Evolutionary conservation across 2,329 filamentous ascomycete genomes (phyloP), one percentile per base, ranked within the genome.

Genomic region (Colletotrichum paranaense): DNA sequence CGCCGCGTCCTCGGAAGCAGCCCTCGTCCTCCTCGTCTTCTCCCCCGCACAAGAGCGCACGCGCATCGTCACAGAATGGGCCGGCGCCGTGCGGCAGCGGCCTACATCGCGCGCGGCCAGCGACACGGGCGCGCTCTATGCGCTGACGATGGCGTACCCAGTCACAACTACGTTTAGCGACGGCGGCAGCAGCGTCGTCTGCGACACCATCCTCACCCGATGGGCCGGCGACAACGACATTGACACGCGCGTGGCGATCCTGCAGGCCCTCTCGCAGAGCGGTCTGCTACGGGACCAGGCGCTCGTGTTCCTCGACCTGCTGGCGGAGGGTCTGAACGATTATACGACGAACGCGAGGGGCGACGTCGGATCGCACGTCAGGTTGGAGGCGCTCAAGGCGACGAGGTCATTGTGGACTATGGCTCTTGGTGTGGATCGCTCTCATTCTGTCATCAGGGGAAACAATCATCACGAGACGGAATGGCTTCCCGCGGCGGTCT

Each of bases 331-430:
- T 0, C 83, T 99, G 32, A 93, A 96, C 76, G 95, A 99, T 80
- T 98, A 98, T 79, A 97, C 94, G 0, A 95, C 94, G 4, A 96
- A 94, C 76, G 92, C 95, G 16, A 88, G 95, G 69, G 97, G 97
- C 19, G 97, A 99, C 79, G 89, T 98, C 62, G 97, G 97, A 5
- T 97, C 95, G 0, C 90, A 95, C 65, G 93, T 97, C 4, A 90
- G 97, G 4, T 85, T 96, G 5, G 93, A 95, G 81, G 95, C 94
- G 28, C 88, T 98, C 14, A 88, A 92, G 80, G 95, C 94, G 19
- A 90, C 96, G 1, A 90, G 90, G 73, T 91, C 90, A 2, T 86
- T 95, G 1, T 91, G 88, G 83, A 79, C 79, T 42, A 69, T 75
- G 8, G 52, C 71, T 22, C 22, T 70, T 2, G 67, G 55, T 4